Conservation (phyloP, 257 asterid genomes). For the Ilex asprella region DNA sequence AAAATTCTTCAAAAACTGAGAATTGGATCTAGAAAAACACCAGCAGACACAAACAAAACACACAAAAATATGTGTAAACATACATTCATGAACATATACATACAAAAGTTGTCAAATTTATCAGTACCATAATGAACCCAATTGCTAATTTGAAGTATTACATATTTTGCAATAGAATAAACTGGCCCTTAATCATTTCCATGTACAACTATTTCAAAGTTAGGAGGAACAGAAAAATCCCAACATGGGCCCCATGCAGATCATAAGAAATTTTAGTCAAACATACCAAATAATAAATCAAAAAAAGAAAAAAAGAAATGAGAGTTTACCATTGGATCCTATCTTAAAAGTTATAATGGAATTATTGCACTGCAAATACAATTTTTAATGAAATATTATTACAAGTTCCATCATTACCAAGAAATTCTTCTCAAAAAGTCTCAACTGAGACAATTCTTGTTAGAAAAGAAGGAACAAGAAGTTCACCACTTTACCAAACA, state of each 20-base stretch:
- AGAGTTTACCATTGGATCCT: conserved; percentile 13
- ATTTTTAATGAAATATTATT: no score
- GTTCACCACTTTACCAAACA: no score
- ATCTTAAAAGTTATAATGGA: neutral
- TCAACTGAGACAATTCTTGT: no score
- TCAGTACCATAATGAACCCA: neutral
- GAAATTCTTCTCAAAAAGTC: no score
- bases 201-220: conserved; percentile 7
- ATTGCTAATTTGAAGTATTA: neutral
- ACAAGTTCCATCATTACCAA: no score
- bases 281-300: neutral
- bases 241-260: neutral
- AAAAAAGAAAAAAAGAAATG: neutral
- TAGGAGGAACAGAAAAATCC: no score
- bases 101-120: no score
- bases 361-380: no score
- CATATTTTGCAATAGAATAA: no score
- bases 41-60: neutral
- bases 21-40: no score
- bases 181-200: no score
- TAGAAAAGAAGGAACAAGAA: no score
- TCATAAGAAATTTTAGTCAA: conserved; percentile 11
- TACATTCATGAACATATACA: neutral
- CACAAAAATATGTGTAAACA: neutral
- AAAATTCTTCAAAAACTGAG: neutral